Evolutionary conservation across 176 grass and related monocot genomes (phyloP).

Genomic region (Bothriochloa decipiens): DNA sequence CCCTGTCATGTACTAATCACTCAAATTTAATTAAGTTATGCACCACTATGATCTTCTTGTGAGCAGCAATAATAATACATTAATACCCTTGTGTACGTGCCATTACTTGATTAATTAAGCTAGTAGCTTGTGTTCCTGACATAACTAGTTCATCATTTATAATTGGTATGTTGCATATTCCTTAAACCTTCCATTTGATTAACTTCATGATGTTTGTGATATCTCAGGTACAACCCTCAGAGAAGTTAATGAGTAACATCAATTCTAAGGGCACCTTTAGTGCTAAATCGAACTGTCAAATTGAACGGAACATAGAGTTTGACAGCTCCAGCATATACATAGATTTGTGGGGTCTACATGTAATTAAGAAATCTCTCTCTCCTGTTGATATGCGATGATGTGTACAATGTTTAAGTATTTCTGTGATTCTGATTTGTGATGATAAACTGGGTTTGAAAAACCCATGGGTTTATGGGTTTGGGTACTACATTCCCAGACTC

Average conservation of each 20-base stretch:
- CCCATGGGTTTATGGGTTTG: no score
- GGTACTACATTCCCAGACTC: no score
- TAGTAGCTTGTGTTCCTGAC: background rate
- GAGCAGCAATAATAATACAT: background rate
- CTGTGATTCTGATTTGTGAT: no score
- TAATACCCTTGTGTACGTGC: background rate
- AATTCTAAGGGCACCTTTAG: background rate
- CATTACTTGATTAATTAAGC: background rate
- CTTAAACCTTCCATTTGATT: background rate
- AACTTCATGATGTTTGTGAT: constrained; percentile 16
- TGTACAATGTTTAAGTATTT: no score
- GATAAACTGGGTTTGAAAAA: no score
- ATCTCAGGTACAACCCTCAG: constrained; percentile 85
- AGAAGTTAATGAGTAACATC: constrained; percentile 96
- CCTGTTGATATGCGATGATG: no score
- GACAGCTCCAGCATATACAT: background rate
- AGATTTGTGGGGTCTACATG: no score
- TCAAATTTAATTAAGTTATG: constrained; percentile 17
- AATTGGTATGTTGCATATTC: background rate
- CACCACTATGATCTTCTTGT: background rate
- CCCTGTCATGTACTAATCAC: constrained; percentile 1
- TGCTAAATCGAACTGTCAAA: no score
- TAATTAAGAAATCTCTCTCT: no score
- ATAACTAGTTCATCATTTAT: constrained; percentile 8
- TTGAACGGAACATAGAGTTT: no score